These are phyloP conservation scores for Chamaecrista fasciculata DNA, from an alignment of 306 rosid genomes.

Conservation along the genomic window DNA sequence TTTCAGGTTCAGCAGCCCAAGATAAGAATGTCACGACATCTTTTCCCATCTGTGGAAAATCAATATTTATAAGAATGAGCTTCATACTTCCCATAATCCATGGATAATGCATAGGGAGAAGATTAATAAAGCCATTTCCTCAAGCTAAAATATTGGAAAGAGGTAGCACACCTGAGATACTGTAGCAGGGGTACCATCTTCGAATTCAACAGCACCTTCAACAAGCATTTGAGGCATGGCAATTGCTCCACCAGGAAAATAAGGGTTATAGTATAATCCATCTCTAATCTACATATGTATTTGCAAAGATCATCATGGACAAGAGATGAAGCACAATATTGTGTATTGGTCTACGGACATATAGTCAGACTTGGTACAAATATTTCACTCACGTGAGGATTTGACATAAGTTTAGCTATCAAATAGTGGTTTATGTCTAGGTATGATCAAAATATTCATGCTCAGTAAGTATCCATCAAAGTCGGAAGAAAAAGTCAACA, in stretches of 20 bases:
- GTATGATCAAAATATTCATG: too few species aligned
- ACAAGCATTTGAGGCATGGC: constrained; percentile 99
- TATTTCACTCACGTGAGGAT: not conserved
- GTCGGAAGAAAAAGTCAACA: too few species aligned
- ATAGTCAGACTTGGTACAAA: not conserved
- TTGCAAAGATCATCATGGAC: not conserved
- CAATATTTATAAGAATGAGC: not conserved
- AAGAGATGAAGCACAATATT: not conserved
- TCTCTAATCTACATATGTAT: constrained; percentile 80
- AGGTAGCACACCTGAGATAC: constrained; percentile 75
- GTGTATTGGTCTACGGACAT: constrained; percentile 2
- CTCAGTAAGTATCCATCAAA: too few species aligned
- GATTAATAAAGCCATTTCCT: constrained; percentile 10
- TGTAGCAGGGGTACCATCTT: constrained; percentile 94
- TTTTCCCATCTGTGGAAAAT: constrained; percentile 84
- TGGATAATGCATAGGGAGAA: not conserved
- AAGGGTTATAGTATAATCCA: constrained; percentile 93
- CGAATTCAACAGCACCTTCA: constrained; percentile 95
- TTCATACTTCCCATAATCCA: not conserved
- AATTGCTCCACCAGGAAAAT: constrained; percentile 98
- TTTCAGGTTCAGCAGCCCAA: constrained; percentile 99
- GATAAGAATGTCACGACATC: constrained; percentile 81
- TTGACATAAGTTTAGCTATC: constrained; percentile 1
- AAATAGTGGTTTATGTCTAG: too few species aligned
- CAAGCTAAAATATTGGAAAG: not conserved